A percentile compares a stretch with the other conserved stretches of the same genome.
Conservation (phyloP, 23 red algal species). For the Gracilaria domingensis region DNA sequence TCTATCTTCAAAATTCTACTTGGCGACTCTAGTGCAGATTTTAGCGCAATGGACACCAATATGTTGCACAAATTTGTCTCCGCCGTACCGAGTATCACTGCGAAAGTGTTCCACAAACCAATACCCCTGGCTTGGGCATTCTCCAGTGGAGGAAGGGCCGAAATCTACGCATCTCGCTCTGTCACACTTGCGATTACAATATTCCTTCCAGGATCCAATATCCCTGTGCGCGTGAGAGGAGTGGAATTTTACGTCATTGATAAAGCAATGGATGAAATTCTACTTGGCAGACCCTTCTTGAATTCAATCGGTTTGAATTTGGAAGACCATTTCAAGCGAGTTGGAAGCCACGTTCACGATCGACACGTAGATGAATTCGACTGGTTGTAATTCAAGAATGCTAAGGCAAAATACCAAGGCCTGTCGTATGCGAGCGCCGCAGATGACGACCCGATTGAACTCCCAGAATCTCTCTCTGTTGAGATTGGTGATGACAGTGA, state of each 20-base stretch:
- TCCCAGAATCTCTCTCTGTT: slow-evolving; percentile 23
- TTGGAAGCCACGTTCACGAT: neutral
- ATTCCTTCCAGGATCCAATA: slow-evolving; percentile 14
- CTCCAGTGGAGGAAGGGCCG: neutral
- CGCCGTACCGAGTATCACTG: neutral
- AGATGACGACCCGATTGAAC: slow-evolving; percentile 27
- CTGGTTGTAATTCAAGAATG: neutral
- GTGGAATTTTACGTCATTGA: slow-evolving; percentile 30
- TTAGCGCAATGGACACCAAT: slow-evolving; percentile 1
- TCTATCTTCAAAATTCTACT: neutral
- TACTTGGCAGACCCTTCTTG: slow-evolving; percentile 27
- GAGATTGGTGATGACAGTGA: slow-evolving; percentile 12
- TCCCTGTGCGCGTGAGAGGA: slow-evolving; percentile 30
- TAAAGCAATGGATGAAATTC: slow-evolving; percentile 6
- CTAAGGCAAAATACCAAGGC: neutral
- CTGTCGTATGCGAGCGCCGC: neutral
- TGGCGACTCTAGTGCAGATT: slow-evolving; percentile 15
- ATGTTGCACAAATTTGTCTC: neutral
- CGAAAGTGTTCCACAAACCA: too few species aligned
- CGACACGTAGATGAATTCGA: neutral
- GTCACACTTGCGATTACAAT: slow-evolving; percentile 7
- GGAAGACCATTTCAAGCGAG: too few species aligned
- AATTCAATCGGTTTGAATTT: slow-evolving; percentile 30
- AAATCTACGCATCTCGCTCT: neutral
- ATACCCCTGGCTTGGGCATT: slow-evolving; percentile 1